A percentile compares a stretch with the other conserved stretches of the same genome.
Evolutionary conservation across 345 rosid species (phyloP).

Genomic region (Citrus sinensis): DVS_A1.0 CM039164.1:27510001-27510500

Average conservation of each 20-base stretch:
- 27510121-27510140: neutral
- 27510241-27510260: conserved; percentile 27
- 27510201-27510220: conserved; percentile 37
- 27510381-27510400: too few relatives aligned
- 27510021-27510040: too few relatives aligned
- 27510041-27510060: too few relatives aligned
- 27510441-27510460: conserved; percentile 51
- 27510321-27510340: conserved; percentile 44
- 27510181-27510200: conserved; percentile 29
- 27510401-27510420: too few relatives aligned
- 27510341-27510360: conserved; percentile 43
- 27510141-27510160: conserved; percentile 17
- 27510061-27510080: too few relatives aligned
- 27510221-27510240: conserved; percentile 38
- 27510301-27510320: conserved; percentile 38
- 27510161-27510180: conserved; percentile 25
- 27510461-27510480: conserved; percentile 88
- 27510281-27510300: conserved; percentile 28
- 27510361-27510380: too few relatives aligned
- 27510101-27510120: neutral
- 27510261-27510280: conserved; percentile 33
- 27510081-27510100: too few relatives aligned
- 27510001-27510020: too few relatives aligned
- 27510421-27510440: too few relatives aligned
- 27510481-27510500: conserved; percentile 30